Base-by-base conservation (phyloP, 2,329 filamentous ascomycete genomes). In the Verticillium nubilum region DNA sequence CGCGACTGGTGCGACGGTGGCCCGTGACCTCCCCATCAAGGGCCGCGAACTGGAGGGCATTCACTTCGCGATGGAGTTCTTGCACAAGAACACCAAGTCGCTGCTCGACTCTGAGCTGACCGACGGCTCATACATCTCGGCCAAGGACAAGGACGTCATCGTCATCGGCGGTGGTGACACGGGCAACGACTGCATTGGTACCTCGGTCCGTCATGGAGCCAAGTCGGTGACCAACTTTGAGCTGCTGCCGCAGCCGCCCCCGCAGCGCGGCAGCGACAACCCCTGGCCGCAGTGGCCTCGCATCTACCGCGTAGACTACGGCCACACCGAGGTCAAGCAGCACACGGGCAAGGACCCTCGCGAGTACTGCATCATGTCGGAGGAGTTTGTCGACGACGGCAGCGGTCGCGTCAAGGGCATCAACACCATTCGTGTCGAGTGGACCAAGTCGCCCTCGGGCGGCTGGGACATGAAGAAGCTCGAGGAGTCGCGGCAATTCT, bases 391-490 rank as follows among this genome's bases (percentile, higher is more conserved):
- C 62, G 91, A 93, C 65, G 92, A 97, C 68, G 93, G 92, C 63
- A 85, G 77, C 56, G 93, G 93, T 72, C 88, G 89, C 65, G 92
- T 98, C 71, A 96, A 92, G 81, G 94, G 94, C 64, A 97, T 98
- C 82, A 97, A 95, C 78, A 97, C 92, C 52, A 86, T 95, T 61
- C 92, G 94, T 58, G 93, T 98, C 52, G 93, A 97, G 74, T 98
- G 94, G 94, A 95, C 92, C 67, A 95, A 93, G 82, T 91, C 87
- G 58, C 83, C 91, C 28, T 88, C 86, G 62, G 93, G 93, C 65
- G 93, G 93, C 52, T 98, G 94, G 94, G 94, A 97, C 76, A 97
- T 98, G 92, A 97, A 97, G 84, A 94, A 96, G 75, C 83, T 96
- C 31, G 93, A 97, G 66, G 92, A 91, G 37, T 94, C 90, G 62